Base-by-base conservation (phyloP, 192 early-diverging fungal genomes). In the Coemansia sp. region DNA sequence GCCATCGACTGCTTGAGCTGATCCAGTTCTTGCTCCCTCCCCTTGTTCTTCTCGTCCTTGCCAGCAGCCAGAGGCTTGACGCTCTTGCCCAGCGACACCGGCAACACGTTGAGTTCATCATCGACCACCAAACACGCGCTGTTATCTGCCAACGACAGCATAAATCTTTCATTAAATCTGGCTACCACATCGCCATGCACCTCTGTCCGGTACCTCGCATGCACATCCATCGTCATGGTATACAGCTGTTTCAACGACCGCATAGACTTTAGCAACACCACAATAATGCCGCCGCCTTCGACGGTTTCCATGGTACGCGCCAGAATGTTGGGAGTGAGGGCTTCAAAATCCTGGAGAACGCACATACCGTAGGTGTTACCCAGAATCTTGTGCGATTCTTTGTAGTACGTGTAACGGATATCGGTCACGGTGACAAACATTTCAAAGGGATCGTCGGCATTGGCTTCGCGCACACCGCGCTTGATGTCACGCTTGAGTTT, bases 361-460 rank as follows among this genome's bases (percentile, higher is more conserved):
- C 96, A 97, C 97, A 99, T 99, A 6, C 97, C 97, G 66, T 90
- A 99, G 25, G 97, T 99, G 73, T 95, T 94, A 69, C 97, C 97
- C 60, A 99, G 86, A 66, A 99, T 94, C 74, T 96, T 99, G 67
- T 97, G 90, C 20, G 96, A 95, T 74, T 99, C 97, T 76, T 99
- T 99, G 87, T 99, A 99, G 89, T 97, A 99, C 29, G 95, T 92
- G 84, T 99, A 99, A 63, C 96, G 88, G 72, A 99, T 98, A 70
- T 95, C 88, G 30, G 97, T 97, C 50, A 93, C 90, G 3, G 95
- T 86, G 22, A 99, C 87, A 72, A 99, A 99, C 56, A 99, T 87
- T 77, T 99, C 97, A 59, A 99, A 99, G n/a, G 97, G 97, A 76
- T 99, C 96, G 48, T 99, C 94, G 25, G 87, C 80, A 83, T 99